Evolutionary conservation across 176 grass and related monocot species (phyloP).

Genomic region (Neostapfia colusana): DNA sequence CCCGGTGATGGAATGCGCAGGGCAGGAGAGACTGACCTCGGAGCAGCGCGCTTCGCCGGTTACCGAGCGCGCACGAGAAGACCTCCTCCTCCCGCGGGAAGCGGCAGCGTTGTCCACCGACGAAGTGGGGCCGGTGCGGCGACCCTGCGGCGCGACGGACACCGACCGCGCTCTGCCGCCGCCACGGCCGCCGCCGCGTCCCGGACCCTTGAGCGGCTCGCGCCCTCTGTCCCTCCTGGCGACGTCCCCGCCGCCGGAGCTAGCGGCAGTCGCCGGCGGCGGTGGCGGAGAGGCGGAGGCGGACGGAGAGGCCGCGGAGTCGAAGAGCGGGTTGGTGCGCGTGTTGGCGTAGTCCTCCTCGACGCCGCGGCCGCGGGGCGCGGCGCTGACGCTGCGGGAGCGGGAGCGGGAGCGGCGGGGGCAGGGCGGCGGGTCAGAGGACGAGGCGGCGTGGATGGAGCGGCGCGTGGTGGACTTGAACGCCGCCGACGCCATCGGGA

Average conservation of each 20-base stretch:
- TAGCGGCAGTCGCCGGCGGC: neutral
- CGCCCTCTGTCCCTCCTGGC: constrained; percentile 27
- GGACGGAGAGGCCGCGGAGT: constrained; percentile 12
- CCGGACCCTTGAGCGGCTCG: constrained; percentile 3
- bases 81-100: neutral
- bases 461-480: constrained; percentile 47
- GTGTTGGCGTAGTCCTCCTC: constrained; percentile 29
- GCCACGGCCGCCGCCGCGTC: neutral
- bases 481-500: constrained; percentile 42
- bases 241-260: neutral
- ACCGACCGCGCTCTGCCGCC: constrained; percentile 38
- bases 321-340: constrained; percentile 54
- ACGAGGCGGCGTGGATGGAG: neutral
- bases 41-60: constrained; percentile 1
- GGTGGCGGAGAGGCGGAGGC: neutral
- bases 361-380: neutral
- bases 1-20: neutral
- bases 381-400: constrained; percentile 39
- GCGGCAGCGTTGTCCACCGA: neutral
- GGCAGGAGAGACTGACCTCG: constrained; percentile 43
- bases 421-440: constrained; percentile 5
- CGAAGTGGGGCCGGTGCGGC: neutral
- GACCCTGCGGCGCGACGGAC: constrained; percentile 42
- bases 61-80: constrained; percentile 12
- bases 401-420: constrained; percentile 39